Percentiles rank a stretch among this genome's conserved stretches.
phyloP scores from a whole-genome alignment of 805 yeast genomes.

The Candida chauliodis region DNA sequence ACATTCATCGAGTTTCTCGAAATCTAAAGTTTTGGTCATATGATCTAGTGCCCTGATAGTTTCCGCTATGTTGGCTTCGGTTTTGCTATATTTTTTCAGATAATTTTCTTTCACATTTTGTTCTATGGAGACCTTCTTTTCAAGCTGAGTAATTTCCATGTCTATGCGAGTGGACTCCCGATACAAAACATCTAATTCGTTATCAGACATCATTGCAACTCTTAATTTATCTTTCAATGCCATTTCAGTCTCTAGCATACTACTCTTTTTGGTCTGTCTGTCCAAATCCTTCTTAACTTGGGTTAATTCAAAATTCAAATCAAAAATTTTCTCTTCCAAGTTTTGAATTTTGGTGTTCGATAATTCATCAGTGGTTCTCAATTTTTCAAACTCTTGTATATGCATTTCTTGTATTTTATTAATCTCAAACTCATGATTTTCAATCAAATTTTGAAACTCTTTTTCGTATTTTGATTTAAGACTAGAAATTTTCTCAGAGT shows the following conservation, averaged over 20 bases:
- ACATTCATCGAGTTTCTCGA: slow-evolving; percentile 3
- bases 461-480: not conserved
- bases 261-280: slow-evolving; percentile 3
- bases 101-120: not conserved
- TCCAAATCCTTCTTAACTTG: slow-evolving; percentile 12
- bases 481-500: not conserved
- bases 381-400: slow-evolving; percentile 4
- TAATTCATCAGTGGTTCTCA: slow-evolving; percentile 7
- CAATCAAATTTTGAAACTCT: not conserved
- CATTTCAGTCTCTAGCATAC: slow-evolving; percentile 7
- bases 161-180: slow-evolving; percentile 8
- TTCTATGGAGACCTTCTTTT: not conserved
- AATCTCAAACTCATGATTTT: slow-evolving; percentile 8
- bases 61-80: slow-evolving; percentile 7
- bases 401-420: slow-evolving; percentile 8
- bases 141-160: slow-evolving; percentile 1
- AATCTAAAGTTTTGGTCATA: slow-evolving; percentile 3
- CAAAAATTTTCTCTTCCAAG: slow-evolving; percentile 7
- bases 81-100: slow-evolving; percentile 3
- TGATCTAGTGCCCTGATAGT: not conserved
- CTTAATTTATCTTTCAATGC: slow-evolving; percentile 9
- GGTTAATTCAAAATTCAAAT: slow-evolving; percentile 3
- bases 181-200: slow-evolving; percentile 1
- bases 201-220: slow-evolving; percentile 3
- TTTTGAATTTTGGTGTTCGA: slow-evolving; percentile 1